Evolutionary conservation across 2,329 filamentous ascomycete genomes (phyloP).

Genomic region (Colletotrichum eleusines): DNA sequence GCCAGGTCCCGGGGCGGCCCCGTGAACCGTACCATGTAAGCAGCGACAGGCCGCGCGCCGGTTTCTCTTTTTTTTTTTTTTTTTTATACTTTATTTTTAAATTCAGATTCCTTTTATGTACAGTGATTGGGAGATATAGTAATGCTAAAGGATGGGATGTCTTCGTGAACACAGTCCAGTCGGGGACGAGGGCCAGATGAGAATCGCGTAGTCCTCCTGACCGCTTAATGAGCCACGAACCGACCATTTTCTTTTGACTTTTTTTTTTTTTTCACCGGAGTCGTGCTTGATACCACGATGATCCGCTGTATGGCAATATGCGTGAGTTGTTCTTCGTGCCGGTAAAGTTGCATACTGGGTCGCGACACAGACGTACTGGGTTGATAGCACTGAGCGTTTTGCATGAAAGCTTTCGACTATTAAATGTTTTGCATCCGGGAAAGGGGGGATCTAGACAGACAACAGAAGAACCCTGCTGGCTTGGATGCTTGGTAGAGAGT

Average conservation of each 20-base stretch:
- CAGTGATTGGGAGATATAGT: constrained; percentile 5
- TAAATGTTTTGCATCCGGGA: no score
- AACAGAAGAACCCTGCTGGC: background rate
- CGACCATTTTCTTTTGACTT: background rate
- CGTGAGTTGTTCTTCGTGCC: background rate
- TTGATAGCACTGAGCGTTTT: background rate
- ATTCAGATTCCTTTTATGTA: background rate
- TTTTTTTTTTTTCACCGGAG: no score
- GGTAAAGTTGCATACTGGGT: no score
- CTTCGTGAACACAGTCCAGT: constrained; percentile 33
- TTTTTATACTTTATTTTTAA: background rate
- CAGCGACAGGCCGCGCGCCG: constrained; percentile 1
- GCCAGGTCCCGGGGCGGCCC: constrained; percentile 50
- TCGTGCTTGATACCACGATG: no score
- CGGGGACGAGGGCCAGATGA: constrained; percentile 33
- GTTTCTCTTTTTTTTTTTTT: background rate
- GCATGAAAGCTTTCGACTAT: background rate
- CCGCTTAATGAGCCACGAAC: constrained; percentile 27
- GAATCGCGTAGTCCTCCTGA: constrained; percentile 24
- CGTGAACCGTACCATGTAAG: constrained; percentile 33
- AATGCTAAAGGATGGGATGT: constrained; percentile 30
- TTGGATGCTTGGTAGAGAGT: background rate
- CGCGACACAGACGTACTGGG: background rate
- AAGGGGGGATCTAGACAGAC: no score
- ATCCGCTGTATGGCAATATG: no score